Evolutionary conservation across 306 rosid species (phyloP), one percentile per base, ranked within the genome.

Genomic region (Ochetophila trinervis): DNA sequence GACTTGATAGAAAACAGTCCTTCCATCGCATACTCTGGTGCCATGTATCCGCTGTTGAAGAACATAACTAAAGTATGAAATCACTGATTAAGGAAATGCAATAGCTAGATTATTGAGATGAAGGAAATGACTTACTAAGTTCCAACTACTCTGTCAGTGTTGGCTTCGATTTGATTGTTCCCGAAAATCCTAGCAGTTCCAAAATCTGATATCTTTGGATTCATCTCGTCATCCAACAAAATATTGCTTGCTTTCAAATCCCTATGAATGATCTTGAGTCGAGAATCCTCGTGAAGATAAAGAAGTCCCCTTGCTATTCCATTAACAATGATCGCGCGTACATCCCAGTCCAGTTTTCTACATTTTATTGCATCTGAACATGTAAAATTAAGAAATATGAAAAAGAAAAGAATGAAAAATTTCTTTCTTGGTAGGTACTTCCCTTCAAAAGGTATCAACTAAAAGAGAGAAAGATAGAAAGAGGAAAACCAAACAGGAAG

Each of bases 21-120:
- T 0, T 55, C 23, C 34, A 56, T 24, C 4, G 67, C 74, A 20
- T 78, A 78, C 15, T 78, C 78, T 3, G 68, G 82, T 7, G 78
- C 82, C 79, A 78, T 78, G 8, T 73, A 78, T 42, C 79, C 64
- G 12, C 76, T 68, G 8, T 22, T 48, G 35, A 24, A 4, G 6
- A 24, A 62, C 12, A 32, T 1, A 13, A 16, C 6, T 4, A 23
- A 19, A 22, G 2, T 42, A 22, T 49, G 3, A 49, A 15, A 49
- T 49, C 54, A 16, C 54, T 50, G 2, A 10, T 16, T 50, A 4
- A 63, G 15, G 36, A 8, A 0, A 19, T 1, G 21, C 1, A 62
- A 44, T 13, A 11, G 15, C 9, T 51, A 62, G 47, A 32, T 27
- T 8, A n/a, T 19, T 14, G 24, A 24, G 57, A 22, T 12, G 8